Evolutionary conservation across 2,329 filamentous ascomycete species (phyloP).

Genomic region (Cytospora mali): DNA sequence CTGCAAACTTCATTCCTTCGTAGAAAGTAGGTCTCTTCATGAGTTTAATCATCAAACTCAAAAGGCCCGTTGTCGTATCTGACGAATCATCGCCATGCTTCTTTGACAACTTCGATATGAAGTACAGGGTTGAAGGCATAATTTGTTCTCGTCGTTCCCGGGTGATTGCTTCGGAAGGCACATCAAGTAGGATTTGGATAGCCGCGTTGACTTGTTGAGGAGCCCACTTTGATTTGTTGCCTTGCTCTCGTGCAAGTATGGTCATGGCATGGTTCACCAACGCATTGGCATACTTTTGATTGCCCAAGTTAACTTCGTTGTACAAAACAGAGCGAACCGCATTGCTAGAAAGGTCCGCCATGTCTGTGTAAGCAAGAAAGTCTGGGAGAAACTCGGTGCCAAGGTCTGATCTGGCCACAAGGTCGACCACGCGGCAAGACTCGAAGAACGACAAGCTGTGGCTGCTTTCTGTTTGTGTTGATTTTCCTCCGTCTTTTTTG

Average conservation of each 20-base stretch:
- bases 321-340: constrained; percentile 6
- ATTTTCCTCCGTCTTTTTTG: constrained; percentile 24
- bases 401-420: constrained; percentile 10
- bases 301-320: constrained; percentile 25
- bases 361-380: constrained; percentile 10
- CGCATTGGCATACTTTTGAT: constrained; percentile 22
- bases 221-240: constrained; percentile 3
- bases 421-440: constrained; percentile 13
- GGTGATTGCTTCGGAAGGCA: constrained; percentile 44
- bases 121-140: constrained; percentile 40
- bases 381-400: constrained; percentile 18
- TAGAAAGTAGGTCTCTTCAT: constrained; percentile 57
- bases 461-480: constrained; percentile 1
- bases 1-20: constrained; percentile 46
- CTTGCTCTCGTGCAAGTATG: constrained; percentile 12
- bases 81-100: constrained; percentile 7
- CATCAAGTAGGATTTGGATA: constrained; percentile 34
- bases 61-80: constrained; percentile 37
- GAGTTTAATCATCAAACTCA: constrained; percentile 52
- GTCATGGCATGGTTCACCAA: constrained; percentile 22
- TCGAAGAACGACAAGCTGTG: constrained; percentile 18
- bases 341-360: background rate
- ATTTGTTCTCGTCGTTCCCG: constrained; percentile 49
- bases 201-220: constrained; percentile 8
- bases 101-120: constrained; percentile 33